A percentile compares a stretch with the other conserved stretches of the same genome.
Conservation (phyloP, 1,139 yeast genomes). For the Suhomyces terraborum region DNA sequence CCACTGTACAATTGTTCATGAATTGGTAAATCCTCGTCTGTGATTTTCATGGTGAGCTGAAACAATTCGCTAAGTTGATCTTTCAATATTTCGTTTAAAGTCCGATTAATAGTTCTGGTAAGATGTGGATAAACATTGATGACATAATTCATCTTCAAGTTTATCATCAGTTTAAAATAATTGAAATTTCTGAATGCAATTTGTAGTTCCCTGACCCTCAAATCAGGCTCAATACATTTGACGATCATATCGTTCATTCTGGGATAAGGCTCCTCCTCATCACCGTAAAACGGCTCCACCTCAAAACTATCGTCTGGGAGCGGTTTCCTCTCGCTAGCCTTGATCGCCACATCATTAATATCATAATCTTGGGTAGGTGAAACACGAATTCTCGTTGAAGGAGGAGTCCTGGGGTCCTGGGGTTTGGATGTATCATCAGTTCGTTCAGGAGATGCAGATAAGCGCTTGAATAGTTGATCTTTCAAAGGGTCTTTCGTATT, state of each 20-base stretch:
- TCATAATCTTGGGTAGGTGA: conserved; percentile 12
- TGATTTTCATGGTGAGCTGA: conserved; percentile 30
- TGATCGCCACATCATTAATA: conserved; percentile 17
- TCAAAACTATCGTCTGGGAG: conserved; percentile 3
- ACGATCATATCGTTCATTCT: neutral
- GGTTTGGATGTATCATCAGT: neutral
- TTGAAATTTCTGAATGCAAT: conserved; percentile 15
- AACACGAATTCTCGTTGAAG: conserved; percentile 5
- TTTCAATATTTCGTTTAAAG: conserved; percentile 26
- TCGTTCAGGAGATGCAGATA: conserved; percentile 13
- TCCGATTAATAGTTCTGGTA: conserved; percentile 21
- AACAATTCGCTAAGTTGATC: conserved; percentile 28
- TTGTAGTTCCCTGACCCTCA: conserved; percentile 4
- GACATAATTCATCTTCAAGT: conserved; percentile 30
- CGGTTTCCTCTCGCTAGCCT: conserved; percentile 9
- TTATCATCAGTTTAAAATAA: conserved; percentile 19
- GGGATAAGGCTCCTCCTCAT: neutral
- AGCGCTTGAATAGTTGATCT: conserved; percentile 20
- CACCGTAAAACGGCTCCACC: conserved; percentile 3
- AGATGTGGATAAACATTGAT: conserved; percentile 34
- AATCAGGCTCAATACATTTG: conserved; percentile 5
- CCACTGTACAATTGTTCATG: conserved; percentile 39
- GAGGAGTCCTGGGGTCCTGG: conserved; percentile 7
- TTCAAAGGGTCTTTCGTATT: conserved; percentile 15
- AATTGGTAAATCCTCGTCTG: conserved; percentile 39